Evolutionary conservation across 257 asterid genomes (phyloP).

Genomic region (Gynochthodes officinalis): DNA sequence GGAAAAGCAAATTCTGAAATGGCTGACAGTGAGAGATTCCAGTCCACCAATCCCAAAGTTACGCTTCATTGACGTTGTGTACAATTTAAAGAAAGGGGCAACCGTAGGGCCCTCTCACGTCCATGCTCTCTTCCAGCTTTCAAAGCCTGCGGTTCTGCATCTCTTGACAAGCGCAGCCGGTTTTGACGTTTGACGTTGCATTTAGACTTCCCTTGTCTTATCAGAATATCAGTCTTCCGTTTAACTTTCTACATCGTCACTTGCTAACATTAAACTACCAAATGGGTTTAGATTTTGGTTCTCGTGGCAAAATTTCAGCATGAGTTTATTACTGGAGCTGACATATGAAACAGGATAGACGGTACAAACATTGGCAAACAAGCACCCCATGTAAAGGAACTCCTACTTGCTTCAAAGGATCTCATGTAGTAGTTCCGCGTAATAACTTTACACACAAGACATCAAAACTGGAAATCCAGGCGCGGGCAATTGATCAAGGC

Average conservation of each 20-base stretch:
- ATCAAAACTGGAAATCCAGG: constrained; percentile 4
- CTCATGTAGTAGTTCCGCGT: neutral
- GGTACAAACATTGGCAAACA: neutral
- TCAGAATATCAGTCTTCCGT: too few species aligned
- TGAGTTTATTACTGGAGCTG: neutral
- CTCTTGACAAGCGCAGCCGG: too few species aligned
- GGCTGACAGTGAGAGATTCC: neutral
- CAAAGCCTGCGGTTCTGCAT: too few species aligned
- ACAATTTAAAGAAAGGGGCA: neutral
- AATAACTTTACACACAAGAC: neutral
- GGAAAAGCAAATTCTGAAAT: neutral
- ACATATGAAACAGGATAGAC: neutral
- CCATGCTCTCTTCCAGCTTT: too few species aligned
- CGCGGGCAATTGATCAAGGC: neutral
- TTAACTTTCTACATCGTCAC: too few species aligned
- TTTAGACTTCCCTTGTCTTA: too few species aligned
- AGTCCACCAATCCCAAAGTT: neutral
- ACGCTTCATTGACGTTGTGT: constrained; percentile 1
- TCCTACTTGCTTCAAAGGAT: neutral
- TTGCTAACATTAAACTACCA: too few species aligned
- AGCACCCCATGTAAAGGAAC: neutral
- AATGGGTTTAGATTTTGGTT: too few species aligned
- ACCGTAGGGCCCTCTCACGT: too few species aligned
- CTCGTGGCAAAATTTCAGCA: too few species aligned
- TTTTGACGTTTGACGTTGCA: too few species aligned